These are phyloP conservation scores for Imleria badia DNA, from an alignment of 768 basidiomycete genomes.

Conservation along the genomic window DNA sequence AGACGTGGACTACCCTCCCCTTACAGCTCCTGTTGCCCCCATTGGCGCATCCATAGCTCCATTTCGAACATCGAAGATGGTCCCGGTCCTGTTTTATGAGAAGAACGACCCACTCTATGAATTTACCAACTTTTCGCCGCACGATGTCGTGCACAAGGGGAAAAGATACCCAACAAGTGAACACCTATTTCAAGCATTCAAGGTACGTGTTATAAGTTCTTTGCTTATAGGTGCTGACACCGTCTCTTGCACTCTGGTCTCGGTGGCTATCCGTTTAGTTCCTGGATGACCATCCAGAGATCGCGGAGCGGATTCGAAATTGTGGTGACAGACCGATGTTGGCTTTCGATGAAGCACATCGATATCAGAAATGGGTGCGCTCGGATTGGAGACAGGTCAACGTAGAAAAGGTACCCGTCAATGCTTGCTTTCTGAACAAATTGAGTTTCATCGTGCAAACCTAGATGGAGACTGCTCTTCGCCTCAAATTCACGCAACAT, in stretches of 20 bases:
- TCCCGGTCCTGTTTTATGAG: constrained; percentile 60
- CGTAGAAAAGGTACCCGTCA: constrained; percentile 50
- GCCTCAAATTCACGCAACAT: constrained; percentile 74
- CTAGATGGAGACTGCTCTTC: constrained; percentile 66
- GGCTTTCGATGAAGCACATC: constrained; percentile 67
- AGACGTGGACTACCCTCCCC: constrained; percentile 30
- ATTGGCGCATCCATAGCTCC: constrained; percentile 30
- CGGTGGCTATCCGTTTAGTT: constrained; percentile 42
- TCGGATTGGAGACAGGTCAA: constrained; percentile 70
- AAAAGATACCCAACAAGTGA: constrained; percentile 74
- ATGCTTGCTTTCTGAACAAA: background rate
- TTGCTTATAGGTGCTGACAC: background rate
- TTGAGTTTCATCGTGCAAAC: background rate
- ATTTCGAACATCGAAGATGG: constrained; percentile 27
- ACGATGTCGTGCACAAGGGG: constrained; percentile 59
- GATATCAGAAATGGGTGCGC: constrained; percentile 59
- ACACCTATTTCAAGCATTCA: constrained; percentile 76
- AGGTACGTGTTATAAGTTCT: constrained; percentile 36
- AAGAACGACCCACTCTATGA: constrained; percentile 64
- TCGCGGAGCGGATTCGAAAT: constrained; percentile 69
- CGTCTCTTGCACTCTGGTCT: background rate
- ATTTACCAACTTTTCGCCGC: constrained; percentile 73
- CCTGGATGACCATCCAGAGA: constrained; percentile 52
- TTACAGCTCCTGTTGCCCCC: constrained; percentile 32
- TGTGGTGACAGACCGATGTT: constrained; percentile 61